phyloP scores from a whole-genome alignment of 192 early-diverging fungal genomes.

The Spizellomyces punctatus region DNA sequence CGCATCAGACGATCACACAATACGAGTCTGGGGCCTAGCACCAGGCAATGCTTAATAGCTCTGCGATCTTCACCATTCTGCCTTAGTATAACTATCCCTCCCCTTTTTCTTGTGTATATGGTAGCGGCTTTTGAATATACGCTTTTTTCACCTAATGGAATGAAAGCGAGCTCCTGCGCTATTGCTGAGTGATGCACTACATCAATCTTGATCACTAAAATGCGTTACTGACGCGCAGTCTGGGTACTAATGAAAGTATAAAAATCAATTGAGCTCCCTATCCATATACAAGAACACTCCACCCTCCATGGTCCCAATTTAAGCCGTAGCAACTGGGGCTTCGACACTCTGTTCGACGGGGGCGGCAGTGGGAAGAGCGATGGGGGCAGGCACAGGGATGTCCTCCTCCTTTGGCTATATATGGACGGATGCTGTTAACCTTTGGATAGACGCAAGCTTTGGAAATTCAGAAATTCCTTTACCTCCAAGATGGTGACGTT shows the following conservation, averaged over 20 bases:
- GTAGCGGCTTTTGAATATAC: no score
- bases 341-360: slow-evolving; percentile 33
- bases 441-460: not conserved
- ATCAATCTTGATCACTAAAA: no score
- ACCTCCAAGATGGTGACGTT: slow-evolving; percentile 85
- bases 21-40: slow-evolving; percentile 65
- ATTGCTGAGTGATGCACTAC: no score
- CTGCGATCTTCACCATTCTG: no score
- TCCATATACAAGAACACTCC: no score
- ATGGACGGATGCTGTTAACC: slow-evolving; percentile 9
- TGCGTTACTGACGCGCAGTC: no score
- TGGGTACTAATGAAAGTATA: no score
- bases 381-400: slow-evolving; percentile 55
- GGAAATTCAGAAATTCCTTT: not conserved
- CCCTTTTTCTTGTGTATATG: no score
- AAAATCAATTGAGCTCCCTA: no score
- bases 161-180: no score
- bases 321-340: slow-evolving; percentile 32
- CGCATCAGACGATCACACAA: slow-evolving; percentile 80
- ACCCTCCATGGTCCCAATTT: not conserved
- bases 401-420: slow-evolving; percentile 79
- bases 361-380: slow-evolving; percentile 46
- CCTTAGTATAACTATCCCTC: no score
- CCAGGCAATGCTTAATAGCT: not conserved
- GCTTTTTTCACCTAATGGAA: no score